Percentiles rank a stretch among this genome's conserved stretches.
These are phyloP conservation scores for Casuarina equisetifolia DNA, from an alignment of 306 rosid species.

Conservation along the genomic window DNA sequence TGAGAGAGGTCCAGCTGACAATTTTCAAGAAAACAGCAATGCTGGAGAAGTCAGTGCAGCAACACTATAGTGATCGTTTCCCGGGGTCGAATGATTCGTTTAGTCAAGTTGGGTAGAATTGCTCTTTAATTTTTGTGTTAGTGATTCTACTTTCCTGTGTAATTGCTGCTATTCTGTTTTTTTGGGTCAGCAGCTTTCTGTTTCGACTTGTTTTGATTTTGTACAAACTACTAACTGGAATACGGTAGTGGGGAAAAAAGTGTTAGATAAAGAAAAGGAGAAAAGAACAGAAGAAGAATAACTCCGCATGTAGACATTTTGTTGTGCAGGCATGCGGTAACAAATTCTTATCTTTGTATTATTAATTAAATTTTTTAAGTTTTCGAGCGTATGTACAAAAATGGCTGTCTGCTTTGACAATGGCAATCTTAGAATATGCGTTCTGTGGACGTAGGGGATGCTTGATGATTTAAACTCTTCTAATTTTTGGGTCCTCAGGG, in stretches of 20 bases:
- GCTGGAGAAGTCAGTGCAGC: slow-evolving; percentile 83
- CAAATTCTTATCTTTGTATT: slow-evolving; percentile 16
- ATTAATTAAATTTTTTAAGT: neutral
- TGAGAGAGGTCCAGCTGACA: slow-evolving; percentile 92
- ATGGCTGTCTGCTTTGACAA: neutral
- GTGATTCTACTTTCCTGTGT: slow-evolving; percentile 26
- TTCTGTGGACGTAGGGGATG: neutral
- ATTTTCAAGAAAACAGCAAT: slow-evolving; percentile 88
- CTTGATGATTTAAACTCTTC: neutral
- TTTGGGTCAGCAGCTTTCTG: slow-evolving; percentile 22
- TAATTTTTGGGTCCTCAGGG: neutral
- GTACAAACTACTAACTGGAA: slow-evolving; percentile 45
- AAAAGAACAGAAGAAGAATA: slow-evolving; percentile 25
- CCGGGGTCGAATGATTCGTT: neutral
- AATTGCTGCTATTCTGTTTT: slow-evolving; percentile 21
- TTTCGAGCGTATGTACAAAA: slow-evolving; percentile 5
- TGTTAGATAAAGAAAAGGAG: neutral
- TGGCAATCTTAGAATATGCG: no score
- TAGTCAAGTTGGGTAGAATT: slow-evolving; percentile 7
- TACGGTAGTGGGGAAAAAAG: slow-evolving; percentile 12
- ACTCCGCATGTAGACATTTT: slow-evolving; percentile 69
- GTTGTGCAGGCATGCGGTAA: slow-evolving; percentile 51
- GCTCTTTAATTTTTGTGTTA: slow-evolving; percentile 38
- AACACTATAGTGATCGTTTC: slow-evolving; percentile 32
- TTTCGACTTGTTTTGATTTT: slow-evolving; percentile 30